Evolutionary conservation across 345 rosid genomes (phyloP).

Genomic region (Mallotus nudiflorus): DNA sequence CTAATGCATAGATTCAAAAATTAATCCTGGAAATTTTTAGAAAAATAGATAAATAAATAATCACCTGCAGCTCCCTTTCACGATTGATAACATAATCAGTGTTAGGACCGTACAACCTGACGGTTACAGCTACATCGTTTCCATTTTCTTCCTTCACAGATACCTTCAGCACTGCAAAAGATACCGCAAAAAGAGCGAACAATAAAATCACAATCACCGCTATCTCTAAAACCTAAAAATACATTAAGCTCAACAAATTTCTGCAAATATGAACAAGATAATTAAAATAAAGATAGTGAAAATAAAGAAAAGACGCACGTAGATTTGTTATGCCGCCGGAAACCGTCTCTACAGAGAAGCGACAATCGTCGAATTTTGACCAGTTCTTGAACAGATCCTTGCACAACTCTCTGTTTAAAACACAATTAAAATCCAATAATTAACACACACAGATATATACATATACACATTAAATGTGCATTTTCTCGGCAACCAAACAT

Average conservation of each 20-base stretch:
- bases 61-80: conserved; percentile 70
- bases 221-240: too few relatives aligned
- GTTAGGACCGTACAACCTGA: conserved; percentile 90
- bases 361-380: conserved; percentile 62
- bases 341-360: conserved; percentile 67
- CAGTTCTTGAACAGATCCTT: conserved; percentile 85
- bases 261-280: too few relatives aligned
- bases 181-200: too few relatives aligned
- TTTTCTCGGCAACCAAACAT: neutral
- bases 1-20: neutral
- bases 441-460: too few relatives aligned
- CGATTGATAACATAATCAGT: conserved; percentile 88
- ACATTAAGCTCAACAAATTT: too few relatives aligned
- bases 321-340: conserved; percentile 97
- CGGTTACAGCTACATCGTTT: conserved; percentile 54
- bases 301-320: conserved; percentile 43
- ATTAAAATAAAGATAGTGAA: too few relatives aligned
- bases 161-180: conserved; percentile 72
- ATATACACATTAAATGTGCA: too few relatives aligned
- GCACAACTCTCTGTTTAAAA: conserved; percentile 54
- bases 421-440: conserved; percentile 18
- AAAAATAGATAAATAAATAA: neutral
- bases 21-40: neutral
- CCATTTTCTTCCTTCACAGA: conserved; percentile 66
- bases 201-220: too few relatives aligned